Percentiles rank a stretch among this genome's conserved stretches.
Evolutionary conservation across 1,284 basidiomycete genomes (phyloP).

Genomic region (Apiotrichum porosum): DNA sequence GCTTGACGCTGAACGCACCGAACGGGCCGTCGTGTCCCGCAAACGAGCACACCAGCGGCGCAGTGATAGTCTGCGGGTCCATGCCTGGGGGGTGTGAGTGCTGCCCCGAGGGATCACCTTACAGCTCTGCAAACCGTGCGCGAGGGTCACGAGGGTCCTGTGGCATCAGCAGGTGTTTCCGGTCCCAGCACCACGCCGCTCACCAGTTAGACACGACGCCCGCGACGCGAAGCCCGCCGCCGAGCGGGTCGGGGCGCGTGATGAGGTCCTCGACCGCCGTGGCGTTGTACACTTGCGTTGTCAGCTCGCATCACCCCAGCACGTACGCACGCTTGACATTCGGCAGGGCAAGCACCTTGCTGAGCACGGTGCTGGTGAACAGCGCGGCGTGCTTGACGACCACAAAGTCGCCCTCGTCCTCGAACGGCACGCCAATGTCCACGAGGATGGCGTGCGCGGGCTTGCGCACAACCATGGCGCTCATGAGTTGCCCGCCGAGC

Average conservation of each 20-base stretch:
- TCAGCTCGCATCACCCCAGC: neutral
- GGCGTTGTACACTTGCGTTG: slow-evolving; percentile 53
- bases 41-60: slow-evolving; percentile 58
- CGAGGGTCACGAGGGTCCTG: slow-evolving; percentile 66
- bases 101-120: neutral
- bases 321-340: slow-evolving; percentile 55
- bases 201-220: slow-evolving; percentile 76
- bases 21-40: slow-evolving; percentile 68
- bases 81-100: neutral
- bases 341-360: slow-evolving; percentile 65
- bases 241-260: slow-evolving; percentile 50
- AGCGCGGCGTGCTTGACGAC: slow-evolving; percentile 76
- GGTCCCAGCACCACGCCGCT: neutral
- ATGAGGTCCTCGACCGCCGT: slow-evolving; percentile 73
- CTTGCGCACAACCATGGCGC: slow-evolving; percentile 79
- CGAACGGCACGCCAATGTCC: slow-evolving; percentile 70
- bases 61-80: slow-evolving; percentile 68
- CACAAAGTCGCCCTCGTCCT: slow-evolving; percentile 69
- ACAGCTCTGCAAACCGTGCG: slow-evolving; percentile 53
- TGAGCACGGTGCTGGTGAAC: slow-evolving; percentile 74
- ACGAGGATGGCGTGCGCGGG: slow-evolving; percentile 69
- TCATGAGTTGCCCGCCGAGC: slow-evolving; percentile 79
- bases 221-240: slow-evolving; percentile 63
- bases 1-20: slow-evolving; percentile 79
- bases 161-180: too few species aligned